phyloP scores from a whole-genome alignment of 2,329 filamentous ascomycete species.

The Penicillium sp. region DNA sequence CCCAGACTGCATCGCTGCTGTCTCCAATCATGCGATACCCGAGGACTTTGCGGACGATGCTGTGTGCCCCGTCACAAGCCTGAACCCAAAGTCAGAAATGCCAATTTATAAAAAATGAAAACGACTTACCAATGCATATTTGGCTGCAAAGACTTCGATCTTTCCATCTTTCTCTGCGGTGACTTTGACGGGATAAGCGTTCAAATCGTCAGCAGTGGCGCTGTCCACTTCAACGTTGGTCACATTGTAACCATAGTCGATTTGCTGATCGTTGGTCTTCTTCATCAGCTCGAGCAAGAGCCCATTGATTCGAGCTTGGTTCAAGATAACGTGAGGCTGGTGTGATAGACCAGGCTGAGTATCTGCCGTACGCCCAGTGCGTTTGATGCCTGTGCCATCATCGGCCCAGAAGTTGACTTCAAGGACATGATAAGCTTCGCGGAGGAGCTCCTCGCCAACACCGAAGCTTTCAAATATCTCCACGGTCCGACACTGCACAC shows the following conservation, averaged over 20 bases:
- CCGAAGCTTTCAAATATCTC: slow-evolving; percentile 64
- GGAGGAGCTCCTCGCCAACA: slow-evolving; percentile 55
- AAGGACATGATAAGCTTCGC: slow-evolving; percentile 59
- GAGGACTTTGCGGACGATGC: slow-evolving; percentile 40
- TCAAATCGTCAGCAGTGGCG: slow-evolving; percentile 34
- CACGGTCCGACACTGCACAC: slow-evolving; percentile 62
- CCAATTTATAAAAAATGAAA: not conserved
- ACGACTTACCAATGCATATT: slow-evolving; percentile 53
- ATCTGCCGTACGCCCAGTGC: slow-evolving; percentile 55
- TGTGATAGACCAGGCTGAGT: slow-evolving; percentile 56
- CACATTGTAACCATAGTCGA: slow-evolving; percentile 60
- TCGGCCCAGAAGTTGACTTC: slow-evolving; percentile 61
- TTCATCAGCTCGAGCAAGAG: slow-evolving; percentile 56
- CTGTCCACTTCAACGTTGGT: slow-evolving; percentile 54
- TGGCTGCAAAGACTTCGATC: slow-evolving; percentile 47
- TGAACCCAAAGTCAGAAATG: slow-evolving; percentile 6
- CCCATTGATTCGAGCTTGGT: slow-evolving; percentile 57
- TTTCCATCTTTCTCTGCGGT: slow-evolving; percentile 45
- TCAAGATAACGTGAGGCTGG: slow-evolving; percentile 59
- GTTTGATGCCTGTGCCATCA: slow-evolving; percentile 42
- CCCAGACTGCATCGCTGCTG: slow-evolving; percentile 59
- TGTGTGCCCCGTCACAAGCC: slow-evolving; percentile 54
- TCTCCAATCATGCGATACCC: slow-evolving; percentile 61
- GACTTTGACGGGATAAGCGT: slow-evolving; percentile 49
- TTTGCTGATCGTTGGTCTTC: slow-evolving; percentile 42